phyloP scores from a whole-genome alignment of 2,329 filamentous ascomycete species.

The Metarhizium anisopliae region DNA sequence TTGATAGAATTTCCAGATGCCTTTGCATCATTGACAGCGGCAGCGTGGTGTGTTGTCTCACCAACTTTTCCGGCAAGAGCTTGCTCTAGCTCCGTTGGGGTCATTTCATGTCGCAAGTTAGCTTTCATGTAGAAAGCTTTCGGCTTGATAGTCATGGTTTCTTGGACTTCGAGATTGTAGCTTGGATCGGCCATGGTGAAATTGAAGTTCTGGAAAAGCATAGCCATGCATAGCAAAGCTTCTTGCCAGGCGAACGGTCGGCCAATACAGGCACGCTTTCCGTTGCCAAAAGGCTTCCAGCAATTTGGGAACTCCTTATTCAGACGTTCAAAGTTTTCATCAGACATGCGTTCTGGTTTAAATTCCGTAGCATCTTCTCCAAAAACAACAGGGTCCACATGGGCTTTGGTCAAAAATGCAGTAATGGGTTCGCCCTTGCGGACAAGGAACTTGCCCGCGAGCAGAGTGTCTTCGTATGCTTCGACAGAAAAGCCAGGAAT shows the following conservation, averaged over 20 bases:
- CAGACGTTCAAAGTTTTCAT: slow-evolving; percentile 54
- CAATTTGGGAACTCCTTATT: slow-evolving; percentile 52
- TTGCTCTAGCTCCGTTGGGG: slow-evolving; percentile 36
- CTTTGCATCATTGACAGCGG: background rate
- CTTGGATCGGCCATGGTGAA: slow-evolving; percentile 52
- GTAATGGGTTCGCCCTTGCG: slow-evolving; percentile 40
- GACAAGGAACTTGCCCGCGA: slow-evolving; percentile 54
- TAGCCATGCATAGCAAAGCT: slow-evolving; percentile 48
- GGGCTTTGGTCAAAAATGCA: slow-evolving; percentile 42
- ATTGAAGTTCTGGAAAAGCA: slow-evolving; percentile 64
- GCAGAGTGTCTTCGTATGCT: slow-evolving; percentile 42
- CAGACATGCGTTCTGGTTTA: slow-evolving; percentile 62
- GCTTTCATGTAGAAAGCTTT: slow-evolving; percentile 55
- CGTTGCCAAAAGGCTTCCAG: slow-evolving; percentile 71
- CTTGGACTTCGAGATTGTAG: slow-evolving; percentile 46
- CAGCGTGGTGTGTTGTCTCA: slow-evolving; percentile 4
- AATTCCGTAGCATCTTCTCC: slow-evolving; percentile 59
- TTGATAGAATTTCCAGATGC: background rate
- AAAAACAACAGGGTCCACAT: slow-evolving; percentile 54
- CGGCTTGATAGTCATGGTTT: slow-evolving; percentile 54
- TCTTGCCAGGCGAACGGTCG: slow-evolving; percentile 70
- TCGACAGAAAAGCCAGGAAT: slow-evolving; percentile 49
- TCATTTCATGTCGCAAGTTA: slow-evolving; percentile 39
- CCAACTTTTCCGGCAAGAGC: slow-evolving; percentile 27
- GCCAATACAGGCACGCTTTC: slow-evolving; percentile 62